Evolutionary conservation across 768 basidiomycete species (phyloP), one percentile per base, ranked within the genome.

Genomic region (Rhizopogon roseolus): DNA sequence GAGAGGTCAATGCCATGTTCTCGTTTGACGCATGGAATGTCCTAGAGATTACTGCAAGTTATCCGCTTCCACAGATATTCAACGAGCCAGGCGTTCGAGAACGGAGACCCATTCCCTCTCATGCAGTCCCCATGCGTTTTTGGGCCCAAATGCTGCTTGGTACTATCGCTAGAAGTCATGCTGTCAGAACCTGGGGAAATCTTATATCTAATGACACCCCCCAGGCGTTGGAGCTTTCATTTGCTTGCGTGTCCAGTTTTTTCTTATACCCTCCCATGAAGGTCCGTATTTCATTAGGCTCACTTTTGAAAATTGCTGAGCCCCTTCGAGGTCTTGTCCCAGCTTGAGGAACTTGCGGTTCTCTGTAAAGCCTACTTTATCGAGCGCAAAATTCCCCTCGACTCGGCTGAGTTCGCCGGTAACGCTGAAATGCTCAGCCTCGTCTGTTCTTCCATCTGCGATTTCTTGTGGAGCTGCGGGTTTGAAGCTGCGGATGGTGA

Each of bases 1-100:
- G 70, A 41, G 63, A 67, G 37, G 55, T 83, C 11, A 67, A 62
- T 22, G 62, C 70, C n/a, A 65, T 65, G 39, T 65, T 76, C 58
- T 73, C 72, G 10, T 74, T 80, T 56, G 85, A 85, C 55, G 73
- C 77, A 38, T 85, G 81, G 81, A 79, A 84, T 60, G 75, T 64
- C 16, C 61, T 85, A 51, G 70, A 76, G 17, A 57, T 72, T 13
- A 75, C 77, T 58, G 61, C 69, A 28, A 60, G 64, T 19, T 66
- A 69, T 16, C 62, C 74, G 22, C 48, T 76, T 34, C 74, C 77
- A 0, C 53, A 58, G 34, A 57, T 60, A 44, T 65, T 74, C 48
- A 48, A 53, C 44, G 60, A 54, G 16, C 64, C 61, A 25, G 53
- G 53, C 14, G 57, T 14, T 36, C 19, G 9, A 25, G 46, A 22